Conservation (phyloP, 257 asterid genomes). For the Solanum lignicaule region DNA sequence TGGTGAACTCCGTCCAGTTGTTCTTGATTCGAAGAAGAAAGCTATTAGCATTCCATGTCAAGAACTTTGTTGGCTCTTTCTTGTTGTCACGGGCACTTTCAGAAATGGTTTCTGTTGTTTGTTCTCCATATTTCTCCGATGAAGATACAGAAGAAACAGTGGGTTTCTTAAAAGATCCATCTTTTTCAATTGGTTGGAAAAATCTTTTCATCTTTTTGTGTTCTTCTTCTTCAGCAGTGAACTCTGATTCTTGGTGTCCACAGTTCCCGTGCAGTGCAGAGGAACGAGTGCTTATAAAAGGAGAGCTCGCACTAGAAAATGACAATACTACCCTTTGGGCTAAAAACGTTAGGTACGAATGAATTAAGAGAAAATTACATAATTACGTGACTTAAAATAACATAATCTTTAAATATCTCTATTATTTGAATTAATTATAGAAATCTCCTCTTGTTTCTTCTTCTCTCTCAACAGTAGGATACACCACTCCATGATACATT, state of each 20-base stretch:
- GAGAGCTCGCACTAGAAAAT: background rate
- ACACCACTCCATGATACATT: background rate
- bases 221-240: background rate
- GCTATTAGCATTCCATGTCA: slow-evolving; percentile 96
- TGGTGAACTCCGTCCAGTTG: slow-evolving; percentile 62
- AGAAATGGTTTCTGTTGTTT: slow-evolving; percentile 14
- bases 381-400: too few species aligned
- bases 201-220: slow-evolving; percentile 62
- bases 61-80: slow-evolving; percentile 62
- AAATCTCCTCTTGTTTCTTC: too few species aligned
- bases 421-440: too few species aligned
- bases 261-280: background rate
- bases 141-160: slow-evolving; percentile 21
- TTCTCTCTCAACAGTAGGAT: too few species aligned
- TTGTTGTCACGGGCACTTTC: slow-evolving; percentile 17
- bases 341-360: background rate
- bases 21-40: slow-evolving; percentile 70
- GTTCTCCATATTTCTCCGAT: slow-evolving; percentile 13
- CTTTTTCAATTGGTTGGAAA: slow-evolving; percentile 75
- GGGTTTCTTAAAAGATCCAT: slow-evolving; percentile 66
- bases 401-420: too few species aligned
- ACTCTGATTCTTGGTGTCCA: background rate
- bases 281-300: background rate
- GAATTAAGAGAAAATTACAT: too few species aligned
- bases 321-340: background rate